phyloP scores from a whole-genome alignment of 1,284 basidiomycete genomes.

The Apiotrichum montevideense region DNA sequence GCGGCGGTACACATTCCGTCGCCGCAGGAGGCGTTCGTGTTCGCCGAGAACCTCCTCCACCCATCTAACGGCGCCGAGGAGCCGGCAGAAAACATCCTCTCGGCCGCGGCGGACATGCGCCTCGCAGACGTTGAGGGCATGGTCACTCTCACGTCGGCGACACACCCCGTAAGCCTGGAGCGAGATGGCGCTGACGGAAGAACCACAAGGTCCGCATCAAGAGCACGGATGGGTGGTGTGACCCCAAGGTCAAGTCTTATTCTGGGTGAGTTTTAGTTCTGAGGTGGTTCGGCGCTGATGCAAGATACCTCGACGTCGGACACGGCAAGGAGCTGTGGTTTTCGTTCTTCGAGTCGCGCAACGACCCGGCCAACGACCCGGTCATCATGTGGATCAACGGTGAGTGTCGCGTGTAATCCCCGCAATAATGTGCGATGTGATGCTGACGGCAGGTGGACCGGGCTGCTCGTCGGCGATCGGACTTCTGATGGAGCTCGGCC shows the following conservation, averaged over 20 bases:
- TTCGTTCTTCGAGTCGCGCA: constrained; percentile 74
- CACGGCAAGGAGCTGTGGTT: constrained; percentile 69
- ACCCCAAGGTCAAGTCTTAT: constrained; percentile 41
- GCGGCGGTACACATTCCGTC: constrained; percentile 31
- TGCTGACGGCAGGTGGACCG: constrained; percentile 22
- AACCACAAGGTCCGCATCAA: constrained; percentile 45
- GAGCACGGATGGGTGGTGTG: constrained; percentile 46
- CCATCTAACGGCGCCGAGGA: constrained; percentile 1
- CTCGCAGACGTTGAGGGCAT: constrained; percentile 28
- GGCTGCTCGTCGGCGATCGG: constrained; percentile 50
- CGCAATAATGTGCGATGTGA: no score
- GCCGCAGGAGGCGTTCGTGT: constrained; percentile 25
- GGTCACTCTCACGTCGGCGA: constrained; percentile 22
- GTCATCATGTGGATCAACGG: constrained; percentile 48
- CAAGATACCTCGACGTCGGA: constrained; percentile 58
- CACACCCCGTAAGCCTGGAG: constrained; percentile 26
- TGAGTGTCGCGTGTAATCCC: no score
- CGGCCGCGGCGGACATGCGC: constrained; percentile 31
- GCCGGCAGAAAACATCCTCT: constrained; percentile 7
- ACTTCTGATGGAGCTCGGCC: constrained; percentile 51
- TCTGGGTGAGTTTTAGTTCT: constrained; percentile 22
- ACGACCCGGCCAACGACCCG: constrained; percentile 55
- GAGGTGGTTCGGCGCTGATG: background rate
- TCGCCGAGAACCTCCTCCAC: constrained; percentile 22
- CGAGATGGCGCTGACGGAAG: constrained; percentile 6